These are phyloP conservation scores for Alternaria dauci DNA, from an alignment of 2,329 filamentous ascomycete species.

Conservation along the genomic window DNA sequence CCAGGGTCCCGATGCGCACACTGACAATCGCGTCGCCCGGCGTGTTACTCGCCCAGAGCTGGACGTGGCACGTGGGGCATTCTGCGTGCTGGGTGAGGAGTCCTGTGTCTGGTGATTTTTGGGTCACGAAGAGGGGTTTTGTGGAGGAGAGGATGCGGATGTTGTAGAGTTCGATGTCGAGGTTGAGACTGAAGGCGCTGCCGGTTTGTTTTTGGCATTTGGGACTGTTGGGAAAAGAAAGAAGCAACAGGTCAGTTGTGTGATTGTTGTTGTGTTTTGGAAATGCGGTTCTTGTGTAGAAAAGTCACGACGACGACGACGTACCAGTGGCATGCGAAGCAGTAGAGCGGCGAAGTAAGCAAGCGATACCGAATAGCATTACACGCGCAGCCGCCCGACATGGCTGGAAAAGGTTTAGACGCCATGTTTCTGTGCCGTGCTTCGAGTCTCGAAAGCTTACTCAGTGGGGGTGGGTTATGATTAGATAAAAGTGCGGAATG, in stretches of 20 bases:
- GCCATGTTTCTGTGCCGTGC: neutral
- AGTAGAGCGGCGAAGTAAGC: constrained; percentile 40
- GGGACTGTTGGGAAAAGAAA: neutral
- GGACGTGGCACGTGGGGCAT: constrained; percentile 34
- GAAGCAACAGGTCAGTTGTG: no score
- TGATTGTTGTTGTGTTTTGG: no score
- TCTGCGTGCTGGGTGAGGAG: constrained; percentile 3
- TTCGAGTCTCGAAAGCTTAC: neutral
- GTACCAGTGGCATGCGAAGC: constrained; percentile 43
- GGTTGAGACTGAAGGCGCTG: constrained; percentile 32
- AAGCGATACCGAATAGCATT: constrained; percentile 36
- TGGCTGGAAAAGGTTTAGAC: constrained; percentile 34
- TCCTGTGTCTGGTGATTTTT: neutral
- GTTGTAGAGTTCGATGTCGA: constrained; percentile 36
- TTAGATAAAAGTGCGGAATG: neutral
- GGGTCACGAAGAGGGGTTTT: constrained; percentile 17
- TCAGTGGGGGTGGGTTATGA: neutral
- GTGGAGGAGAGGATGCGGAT: constrained; percentile 28
- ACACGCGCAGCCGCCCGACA: constrained; percentile 43
- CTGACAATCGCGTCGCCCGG: constrained; percentile 19
- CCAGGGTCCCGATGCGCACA: constrained; percentile 38
- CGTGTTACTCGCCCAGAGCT: constrained; percentile 30
- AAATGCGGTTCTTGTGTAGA: no score
- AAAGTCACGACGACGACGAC: no score
- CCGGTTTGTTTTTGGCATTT: constrained; percentile 41